Evolutionary conservation across 331 rosid species (phyloP), one percentile per base, ranked within the genome.

Genomic region (Malus hybrid): DNA sequence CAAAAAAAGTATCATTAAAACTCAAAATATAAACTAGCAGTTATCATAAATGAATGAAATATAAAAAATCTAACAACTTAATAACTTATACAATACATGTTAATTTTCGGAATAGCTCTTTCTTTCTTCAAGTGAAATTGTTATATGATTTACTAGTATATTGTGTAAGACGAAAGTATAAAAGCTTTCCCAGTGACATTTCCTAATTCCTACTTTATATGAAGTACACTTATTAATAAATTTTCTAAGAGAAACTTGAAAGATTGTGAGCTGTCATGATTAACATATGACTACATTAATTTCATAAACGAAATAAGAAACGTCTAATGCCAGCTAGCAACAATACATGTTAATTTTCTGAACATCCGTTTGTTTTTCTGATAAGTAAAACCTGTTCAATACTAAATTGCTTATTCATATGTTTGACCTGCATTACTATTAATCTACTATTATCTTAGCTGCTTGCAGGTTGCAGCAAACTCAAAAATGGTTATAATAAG

Each of bases 391-490:
- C 10, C 67, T 56, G 48, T 75, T 42, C 12, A 13, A 67, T 34
- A 62, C 13, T 67, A 31, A 5, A 39, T 76, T 33, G 31, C 34
- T 28, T 78, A 36, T 72, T 15, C 22, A 7, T 75, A 34, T 29
- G 18, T 44, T 46, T 29, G 14, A 71, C 39, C 34, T 18, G 33
- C 81, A 72, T 75, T 74, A 69, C 33, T 48, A 52, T 66, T 81
- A 7, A 63, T 83, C 59, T 65, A 71, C 83, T 76, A 59, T 83
- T 78, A 59, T 77, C 69, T 56, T 75, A 94, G 99, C 82, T 94
- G 84, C 89, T 94, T 76, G 82, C 99, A 78, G 99, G 99, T 77
- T 94, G 91, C 84, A 86, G 64, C 77, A 94, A 85, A 87, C 79
- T 78, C 52, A 87, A 91, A 79, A 57, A 86, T 68, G 91, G 99